These are phyloP conservation scores for Mollisiaceae sp. DNA, from an alignment of 2,329 filamentous ascomycete species.

Conservation along the genomic window DNA sequence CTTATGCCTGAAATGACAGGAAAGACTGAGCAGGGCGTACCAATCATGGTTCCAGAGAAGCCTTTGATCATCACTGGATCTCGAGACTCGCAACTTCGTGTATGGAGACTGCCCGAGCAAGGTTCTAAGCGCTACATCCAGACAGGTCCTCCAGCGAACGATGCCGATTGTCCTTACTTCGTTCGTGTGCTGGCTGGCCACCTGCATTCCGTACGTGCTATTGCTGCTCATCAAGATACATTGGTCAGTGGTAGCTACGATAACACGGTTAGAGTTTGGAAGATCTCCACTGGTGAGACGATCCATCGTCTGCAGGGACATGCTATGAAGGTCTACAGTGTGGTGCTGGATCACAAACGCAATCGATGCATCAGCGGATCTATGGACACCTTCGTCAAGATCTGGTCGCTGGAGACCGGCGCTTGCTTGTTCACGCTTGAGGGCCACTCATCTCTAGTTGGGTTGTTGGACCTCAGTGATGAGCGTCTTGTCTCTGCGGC, in stretches of 20 bases:
- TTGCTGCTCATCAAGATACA: conserved; percentile 92
- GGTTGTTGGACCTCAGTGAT: conserved; percentile 85
- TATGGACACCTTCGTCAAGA: conserved; percentile 98
- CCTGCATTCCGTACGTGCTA: conserved; percentile 91
- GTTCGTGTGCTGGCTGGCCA: conserved; percentile 86
- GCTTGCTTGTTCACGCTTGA: conserved; percentile 87
- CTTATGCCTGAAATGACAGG: conserved; percentile 84
- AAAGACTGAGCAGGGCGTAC: conserved; percentile 69
- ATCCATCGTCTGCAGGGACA: conserved; percentile 86
- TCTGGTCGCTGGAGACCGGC: conserved; percentile 92
- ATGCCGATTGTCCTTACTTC: conserved; percentile 91
- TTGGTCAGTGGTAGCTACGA: conserved; percentile 98
- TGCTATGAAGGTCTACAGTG: conserved; percentile 93
- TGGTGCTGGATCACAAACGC: conserved; percentile 88
- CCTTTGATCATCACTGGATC: conserved; percentile 97
- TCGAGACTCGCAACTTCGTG: conserved; percentile 88
- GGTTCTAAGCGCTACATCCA: conserved; percentile 81
- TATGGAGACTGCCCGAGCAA: conserved; percentile 89
- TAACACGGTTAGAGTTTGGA: conserved; percentile 93
- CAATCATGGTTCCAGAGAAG: conserved; percentile 90
- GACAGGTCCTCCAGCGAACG: conserved; percentile 73
- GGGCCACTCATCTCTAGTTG: conserved; percentile 90
- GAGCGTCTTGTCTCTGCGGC: conserved; percentile 93
- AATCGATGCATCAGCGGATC: conserved; percentile 97
- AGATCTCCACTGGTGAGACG: conserved; percentile 91